Percentiles rank a stretch among this genome's conserved stretches.
Conservation (phyloP, 805 yeast species). For the Lipomyces orientalis region DNA sequence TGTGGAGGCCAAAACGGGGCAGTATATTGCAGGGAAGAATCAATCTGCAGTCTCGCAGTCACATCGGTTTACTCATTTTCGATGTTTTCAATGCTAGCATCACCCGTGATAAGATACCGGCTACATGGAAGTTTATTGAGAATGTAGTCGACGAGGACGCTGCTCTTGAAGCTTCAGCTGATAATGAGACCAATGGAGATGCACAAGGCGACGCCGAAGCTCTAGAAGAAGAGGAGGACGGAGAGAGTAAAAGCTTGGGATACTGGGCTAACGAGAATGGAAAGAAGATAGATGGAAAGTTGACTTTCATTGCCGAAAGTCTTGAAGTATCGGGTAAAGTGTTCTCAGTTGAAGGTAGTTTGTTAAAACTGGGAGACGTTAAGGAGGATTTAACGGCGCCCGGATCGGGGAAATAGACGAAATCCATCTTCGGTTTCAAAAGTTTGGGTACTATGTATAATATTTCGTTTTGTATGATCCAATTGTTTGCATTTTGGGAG, state of each 20-base stretch:
- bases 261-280: conserved; percentile 85
- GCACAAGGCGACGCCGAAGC: conserved; percentile 38
- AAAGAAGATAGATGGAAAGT: conserved; percentile 77
- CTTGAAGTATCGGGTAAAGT: conserved; percentile 74
- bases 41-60: conserved; percentile 93
- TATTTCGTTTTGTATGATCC: background rate
- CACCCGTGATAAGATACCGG: conserved; percentile 83
- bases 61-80: conserved; percentile 86
- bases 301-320: conserved; percentile 73
- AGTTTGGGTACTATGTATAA: background rate
- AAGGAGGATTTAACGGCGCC: conserved; percentile 80
- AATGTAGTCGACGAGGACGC: conserved; percentile 66
- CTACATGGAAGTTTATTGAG: conserved; percentile 82
- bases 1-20: conserved; percentile 92
- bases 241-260: conserved; percentile 63
- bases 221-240: conserved; percentile 14
- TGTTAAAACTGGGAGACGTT: conserved; percentile 64
- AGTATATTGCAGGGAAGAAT: conserved; percentile 85
- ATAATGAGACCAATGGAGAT: conserved; percentile 26
- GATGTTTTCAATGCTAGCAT: conserved; percentile 96
- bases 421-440: background rate
- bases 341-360: conserved; percentile 87
- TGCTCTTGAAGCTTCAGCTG: conserved; percentile 20
- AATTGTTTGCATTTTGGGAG: background rate
- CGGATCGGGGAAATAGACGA: conserved; percentile 47